These are phyloP conservation scores for Tricholoma bakamatsutake DNA, from an alignment of 768 basidiomycete species.

Conservation along the genomic window DNA sequence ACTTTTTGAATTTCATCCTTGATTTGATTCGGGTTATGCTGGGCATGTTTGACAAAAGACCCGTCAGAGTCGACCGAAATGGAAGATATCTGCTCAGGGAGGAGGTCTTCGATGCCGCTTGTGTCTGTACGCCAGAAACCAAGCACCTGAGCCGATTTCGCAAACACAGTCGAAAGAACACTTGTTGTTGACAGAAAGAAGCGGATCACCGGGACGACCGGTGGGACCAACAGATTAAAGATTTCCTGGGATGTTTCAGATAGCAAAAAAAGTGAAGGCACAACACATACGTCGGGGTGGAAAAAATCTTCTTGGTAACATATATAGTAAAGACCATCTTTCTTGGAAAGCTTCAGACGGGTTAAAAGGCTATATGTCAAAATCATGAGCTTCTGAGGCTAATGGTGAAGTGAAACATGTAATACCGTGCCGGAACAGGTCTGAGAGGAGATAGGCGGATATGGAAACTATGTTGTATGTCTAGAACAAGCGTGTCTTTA, in stretches of 20 bases:
- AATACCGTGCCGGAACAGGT: constrained; percentile 30
- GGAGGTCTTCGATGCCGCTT: background rate
- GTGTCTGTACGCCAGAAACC: constrained; percentile 20
- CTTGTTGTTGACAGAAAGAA: constrained; percentile 12
- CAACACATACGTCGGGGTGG: constrained; percentile 22
- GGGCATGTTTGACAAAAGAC: background rate
- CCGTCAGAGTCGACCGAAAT: background rate
- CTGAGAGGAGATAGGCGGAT: constrained; percentile 41
- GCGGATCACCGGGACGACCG: constrained; percentile 14
- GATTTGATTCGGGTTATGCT: background rate
- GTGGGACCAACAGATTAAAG: constrained; percentile 16
- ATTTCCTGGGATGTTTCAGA: constrained; percentile 15
- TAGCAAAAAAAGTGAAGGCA: background rate
- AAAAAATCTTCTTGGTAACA: constrained; percentile 46
- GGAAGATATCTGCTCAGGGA: background rate
- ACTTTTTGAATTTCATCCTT: background rate
- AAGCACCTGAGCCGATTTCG: constrained; percentile 23
- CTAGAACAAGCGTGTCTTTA: constrained; percentile 38
- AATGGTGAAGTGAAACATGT: background rate
- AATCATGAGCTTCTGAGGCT: background rate
- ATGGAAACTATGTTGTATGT: constrained; percentile 48
- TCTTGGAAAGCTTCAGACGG: constrained; percentile 45
- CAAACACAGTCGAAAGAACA: constrained; percentile 15
- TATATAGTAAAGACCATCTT: constrained; percentile 38
- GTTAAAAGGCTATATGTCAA: constrained; percentile 35